phyloP scores from a whole-genome alignment of 495 filamentous ascomycete genomes.

The Penicillium ochrochloron region DNA sequence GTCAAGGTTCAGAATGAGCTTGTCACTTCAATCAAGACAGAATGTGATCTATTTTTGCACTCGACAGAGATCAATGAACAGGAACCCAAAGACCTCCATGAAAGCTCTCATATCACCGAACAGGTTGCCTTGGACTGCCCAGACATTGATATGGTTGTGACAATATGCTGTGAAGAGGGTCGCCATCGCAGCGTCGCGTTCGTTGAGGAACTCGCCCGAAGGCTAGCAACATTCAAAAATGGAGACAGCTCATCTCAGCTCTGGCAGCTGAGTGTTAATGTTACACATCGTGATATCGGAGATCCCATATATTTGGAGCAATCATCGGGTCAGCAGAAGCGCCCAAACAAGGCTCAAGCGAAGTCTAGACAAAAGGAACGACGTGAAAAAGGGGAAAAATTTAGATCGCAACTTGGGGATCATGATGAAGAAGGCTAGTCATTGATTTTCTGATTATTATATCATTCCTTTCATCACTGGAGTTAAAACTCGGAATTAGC shows the following conservation, averaged over 20 bases:
- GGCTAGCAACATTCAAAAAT: conserved; percentile 3
- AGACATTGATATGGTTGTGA: conserved; percentile 10
- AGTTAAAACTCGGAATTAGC: conserved; percentile 3
- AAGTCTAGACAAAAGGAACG: neutral
- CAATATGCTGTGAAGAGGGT: conserved; percentile 27
- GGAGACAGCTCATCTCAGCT: neutral
- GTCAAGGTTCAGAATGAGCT: conserved; percentile 3
- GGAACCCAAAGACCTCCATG: neutral
- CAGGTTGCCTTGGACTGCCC: neutral
- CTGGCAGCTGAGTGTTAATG: neutral
- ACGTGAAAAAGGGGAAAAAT: neutral
- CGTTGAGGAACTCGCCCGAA: conserved; percentile 24
- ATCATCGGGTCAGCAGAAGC: neutral
- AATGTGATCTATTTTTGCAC: neutral
- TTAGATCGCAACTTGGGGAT: neutral
- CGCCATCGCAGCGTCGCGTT: conserved; percentile 28
- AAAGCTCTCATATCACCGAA: neutral
- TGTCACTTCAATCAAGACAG: neutral
- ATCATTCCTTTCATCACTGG: neutral
- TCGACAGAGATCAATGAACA: neutral
- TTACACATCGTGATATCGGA: conserved; percentile 16
- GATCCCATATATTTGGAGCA: neutral
- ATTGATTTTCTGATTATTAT: neutral
- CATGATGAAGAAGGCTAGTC: neutral
- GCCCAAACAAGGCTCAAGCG: neutral